Evolutionary conservation across 768 basidiomycete species (phyloP).

Genomic region (Lentinula raphanica): DNA sequence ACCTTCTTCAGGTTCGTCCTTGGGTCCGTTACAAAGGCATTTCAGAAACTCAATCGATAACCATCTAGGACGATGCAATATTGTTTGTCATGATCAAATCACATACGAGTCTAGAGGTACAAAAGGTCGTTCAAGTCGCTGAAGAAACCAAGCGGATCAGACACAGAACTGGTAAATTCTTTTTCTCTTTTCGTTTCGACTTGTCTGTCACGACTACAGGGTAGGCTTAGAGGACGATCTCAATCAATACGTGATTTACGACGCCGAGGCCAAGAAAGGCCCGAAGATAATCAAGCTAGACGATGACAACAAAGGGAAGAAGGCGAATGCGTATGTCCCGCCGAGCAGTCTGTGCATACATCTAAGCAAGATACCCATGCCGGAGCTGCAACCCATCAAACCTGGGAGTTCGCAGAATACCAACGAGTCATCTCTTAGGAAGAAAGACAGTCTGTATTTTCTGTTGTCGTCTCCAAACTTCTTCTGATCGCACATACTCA

Average conservation of each 20-base stretch:
- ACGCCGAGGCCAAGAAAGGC: conserved; percentile 46
- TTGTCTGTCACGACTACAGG: conserved; percentile 2
- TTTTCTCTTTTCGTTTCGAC: background rate
- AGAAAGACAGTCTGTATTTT: conserved; percentile 18
- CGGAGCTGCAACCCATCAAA: conserved; percentile 62
- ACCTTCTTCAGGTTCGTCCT: conserved; percentile 58
- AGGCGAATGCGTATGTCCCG: conserved; percentile 46
- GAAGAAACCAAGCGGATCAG: conserved; percentile 75
- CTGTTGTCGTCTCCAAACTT: background rate
- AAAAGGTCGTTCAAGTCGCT: conserved; percentile 76
- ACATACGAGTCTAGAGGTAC: conserved; percentile 54
- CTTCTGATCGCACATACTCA: background rate
- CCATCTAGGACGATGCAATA: conserved; percentile 67
- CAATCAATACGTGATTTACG: conserved; percentile 74
- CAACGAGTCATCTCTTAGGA: conserved; percentile 31
- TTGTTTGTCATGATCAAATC: conserved; percentile 73
- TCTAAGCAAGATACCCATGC: conserved; percentile 84
- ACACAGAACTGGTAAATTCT: conserved; percentile 59
- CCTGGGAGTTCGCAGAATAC: conserved; percentile 19
- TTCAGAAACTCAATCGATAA: background rate
- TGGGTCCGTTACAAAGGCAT: conserved; percentile 34
- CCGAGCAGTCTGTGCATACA: conserved; percentile 67
- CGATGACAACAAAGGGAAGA: conserved; percentile 39
- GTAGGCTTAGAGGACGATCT: conserved; percentile 49
- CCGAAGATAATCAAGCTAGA: conserved; percentile 68